Conservation (phyloP, 192 early-diverging fungal species). For the Umbelopsis sp. region DNA sequence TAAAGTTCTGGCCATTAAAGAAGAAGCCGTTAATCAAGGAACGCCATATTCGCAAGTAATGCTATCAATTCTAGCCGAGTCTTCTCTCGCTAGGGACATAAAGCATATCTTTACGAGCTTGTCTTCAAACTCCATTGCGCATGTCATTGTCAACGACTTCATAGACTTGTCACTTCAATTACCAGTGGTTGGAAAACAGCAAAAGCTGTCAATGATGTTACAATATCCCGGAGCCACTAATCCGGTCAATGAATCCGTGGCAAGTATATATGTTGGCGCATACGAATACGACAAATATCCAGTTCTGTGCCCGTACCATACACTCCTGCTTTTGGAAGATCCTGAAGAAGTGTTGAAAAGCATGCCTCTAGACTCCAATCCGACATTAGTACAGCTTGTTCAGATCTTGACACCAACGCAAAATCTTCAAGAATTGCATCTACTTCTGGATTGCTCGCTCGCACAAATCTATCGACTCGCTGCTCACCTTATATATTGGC, state of each 20-base stretch:
- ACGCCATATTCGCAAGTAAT: constrained; percentile 37
- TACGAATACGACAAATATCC: constrained; percentile 73
- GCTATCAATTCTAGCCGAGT: constrained; percentile 51
- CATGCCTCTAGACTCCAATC: constrained; percentile 81
- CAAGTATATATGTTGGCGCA: constrained; percentile 40
- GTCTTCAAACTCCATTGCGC: constrained; percentile 47
- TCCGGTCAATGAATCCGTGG: constrained; percentile 29
- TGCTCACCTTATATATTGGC: constrained; percentile 93
- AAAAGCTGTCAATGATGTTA: constrained; percentile 11
- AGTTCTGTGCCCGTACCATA: constrained; percentile 84
- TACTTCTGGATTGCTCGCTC: constrained; percentile 88
- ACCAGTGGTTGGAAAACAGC: constrained; percentile 37
- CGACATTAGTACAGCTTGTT: constrained; percentile 85
- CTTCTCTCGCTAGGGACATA: constrained; percentile 65
- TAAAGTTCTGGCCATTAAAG: constrained; percentile 69
- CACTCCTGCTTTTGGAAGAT: constrained; percentile 81
- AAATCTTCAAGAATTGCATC: constrained; percentile 79
- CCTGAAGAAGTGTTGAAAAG: constrained; percentile 77
- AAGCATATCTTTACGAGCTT: constrained; percentile 62
- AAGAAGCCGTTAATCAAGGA: constrained; percentile 52
- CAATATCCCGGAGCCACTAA: constrained; percentile 34
- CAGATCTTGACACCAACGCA: constrained; percentile 85
- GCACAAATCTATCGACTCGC: constrained; percentile 89
- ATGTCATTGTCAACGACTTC: constrained; percentile 76
- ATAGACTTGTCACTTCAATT: constrained; percentile 76